Evolutionary conservation across 345 rosid genomes (phyloP).

Genomic region (Raphanus sativus): DNA sequence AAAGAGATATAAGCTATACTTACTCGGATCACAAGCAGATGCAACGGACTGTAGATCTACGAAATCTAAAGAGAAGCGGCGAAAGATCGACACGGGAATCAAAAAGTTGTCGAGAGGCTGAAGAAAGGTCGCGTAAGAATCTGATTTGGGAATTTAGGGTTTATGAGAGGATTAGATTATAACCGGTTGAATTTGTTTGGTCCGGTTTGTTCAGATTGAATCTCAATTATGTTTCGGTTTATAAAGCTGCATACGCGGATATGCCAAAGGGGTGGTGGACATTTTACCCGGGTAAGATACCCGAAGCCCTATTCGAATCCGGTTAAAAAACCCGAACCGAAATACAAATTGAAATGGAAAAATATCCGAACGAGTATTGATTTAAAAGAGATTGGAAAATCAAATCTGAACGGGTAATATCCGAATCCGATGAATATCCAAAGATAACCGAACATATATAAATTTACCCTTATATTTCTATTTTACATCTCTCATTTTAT

Average conservation of each 20-base stretch:
- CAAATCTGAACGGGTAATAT: too few relatives aligned
- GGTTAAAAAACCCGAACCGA: too few relatives aligned
- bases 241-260: constrained; percentile 13
- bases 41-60: not conserved
- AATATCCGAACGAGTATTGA: too few relatives aligned
- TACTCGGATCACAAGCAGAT: constrained; percentile 19
- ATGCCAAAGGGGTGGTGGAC: too few relatives aligned
- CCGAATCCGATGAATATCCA: too few relatives aligned
- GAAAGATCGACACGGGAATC: not conserved
- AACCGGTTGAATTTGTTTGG: constrained; percentile 15
- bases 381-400: too few relatives aligned
- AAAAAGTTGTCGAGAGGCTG: constrained; percentile 1
- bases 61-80: not conserved
- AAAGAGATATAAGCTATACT: not conserved
- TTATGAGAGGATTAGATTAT: not conserved
- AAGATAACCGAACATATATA: too few relatives aligned
- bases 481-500: too few relatives aligned
- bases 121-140: constrained; percentile 24
- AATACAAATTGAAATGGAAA: too few relatives aligned
- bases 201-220: constrained; percentile 15
- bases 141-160: constrained; percentile 35
- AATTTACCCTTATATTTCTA: too few relatives aligned
- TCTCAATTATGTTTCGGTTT: constrained; percentile 18
- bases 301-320: too few relatives aligned
- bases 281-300: too few relatives aligned